phyloP scores from a whole-genome alignment of 495 filamentous ascomycete genomes.

The Pyrenula aspistea region DNA sequence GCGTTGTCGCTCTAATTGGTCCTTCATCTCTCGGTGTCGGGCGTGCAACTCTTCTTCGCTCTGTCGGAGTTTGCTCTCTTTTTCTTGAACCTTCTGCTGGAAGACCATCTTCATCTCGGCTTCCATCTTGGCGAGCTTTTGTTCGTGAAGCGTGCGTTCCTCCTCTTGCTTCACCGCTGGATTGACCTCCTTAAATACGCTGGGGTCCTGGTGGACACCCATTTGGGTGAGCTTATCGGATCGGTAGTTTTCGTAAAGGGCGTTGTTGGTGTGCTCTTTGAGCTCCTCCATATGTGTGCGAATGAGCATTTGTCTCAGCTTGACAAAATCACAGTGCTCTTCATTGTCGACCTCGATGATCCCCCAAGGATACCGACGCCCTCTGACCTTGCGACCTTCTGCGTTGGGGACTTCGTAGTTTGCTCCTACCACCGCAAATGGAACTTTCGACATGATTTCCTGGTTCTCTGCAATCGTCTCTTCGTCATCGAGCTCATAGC shows the following conservation, averaged over 20 bases:
- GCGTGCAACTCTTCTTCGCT: conserved; percentile 98
- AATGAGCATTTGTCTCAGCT: conserved; percentile 98
- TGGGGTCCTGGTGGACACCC: conserved; percentile 96
- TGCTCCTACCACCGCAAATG: conserved; percentile 94
- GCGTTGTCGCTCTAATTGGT: conserved; percentile 91
- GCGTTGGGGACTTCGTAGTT: conserved; percentile 82
- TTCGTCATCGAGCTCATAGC: conserved; percentile 97
- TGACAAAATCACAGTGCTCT: conserved; percentile 99
- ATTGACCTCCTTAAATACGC: conserved; percentile 99
- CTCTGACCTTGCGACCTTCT: conserved; percentile 91
- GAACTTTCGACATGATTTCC: conserved; percentile 99
- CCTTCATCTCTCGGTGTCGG: conserved; percentile 98
- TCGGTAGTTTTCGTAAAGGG: conserved; percentile 97
- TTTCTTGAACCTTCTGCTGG: conserved; percentile 99
- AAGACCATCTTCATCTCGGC: conserved; percentile 99
- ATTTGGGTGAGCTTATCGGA: conserved; percentile 96
- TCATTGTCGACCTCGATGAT: conserved; percentile 99
- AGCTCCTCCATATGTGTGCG: conserved; percentile 99
- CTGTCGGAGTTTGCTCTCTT: conserved; percentile 98
- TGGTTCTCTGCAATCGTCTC: conserved; percentile 99
- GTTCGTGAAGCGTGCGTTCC: conserved; percentile 93
- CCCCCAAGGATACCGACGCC: conserved; percentile 96
- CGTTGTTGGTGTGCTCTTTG: conserved; percentile 99
- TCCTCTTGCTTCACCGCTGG: conserved; percentile 99
- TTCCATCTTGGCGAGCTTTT: conserved; percentile 99